phyloP scores from a whole-genome alignment of 2,329 filamentous ascomycete species.

The Botrytis paeoniae region DNA sequence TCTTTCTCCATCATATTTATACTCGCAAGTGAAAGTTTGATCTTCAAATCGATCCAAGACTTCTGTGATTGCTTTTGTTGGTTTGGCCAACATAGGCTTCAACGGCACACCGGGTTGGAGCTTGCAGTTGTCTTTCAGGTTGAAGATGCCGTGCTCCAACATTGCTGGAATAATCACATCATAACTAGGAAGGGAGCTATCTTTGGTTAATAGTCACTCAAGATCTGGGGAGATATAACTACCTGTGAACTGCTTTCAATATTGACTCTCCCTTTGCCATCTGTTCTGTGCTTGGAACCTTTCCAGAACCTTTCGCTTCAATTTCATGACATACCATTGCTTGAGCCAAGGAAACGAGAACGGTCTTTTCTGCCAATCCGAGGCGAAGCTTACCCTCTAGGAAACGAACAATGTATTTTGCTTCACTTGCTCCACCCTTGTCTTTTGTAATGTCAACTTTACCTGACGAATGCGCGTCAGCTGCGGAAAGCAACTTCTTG shows the following conservation, averaged over 20 bases:
- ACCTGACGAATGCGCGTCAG: constrained; percentile 68
- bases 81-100: constrained; percentile 98
- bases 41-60: constrained; percentile 94
- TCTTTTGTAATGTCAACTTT: constrained; percentile 89
- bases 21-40: constrained; percentile 96
- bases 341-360: constrained; percentile 85
- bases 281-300: constrained; percentile 69
- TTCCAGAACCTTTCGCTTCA: constrained; percentile 58
- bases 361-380: constrained; percentile 86
- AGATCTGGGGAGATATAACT: constrained; percentile 29
- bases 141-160: constrained; percentile 79
- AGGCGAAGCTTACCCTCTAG: constrained; percentile 91
- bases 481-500: constrained; percentile 92
- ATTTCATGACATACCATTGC: constrained; percentile 83
- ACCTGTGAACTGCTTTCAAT: constrained; percentile 89
- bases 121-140: constrained; percentile 81
- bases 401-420: constrained; percentile 90
- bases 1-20: constrained; percentile 97
- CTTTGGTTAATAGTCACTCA: constrained; percentile 37
- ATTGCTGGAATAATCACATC: constrained; percentile 91
- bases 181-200: constrained; percentile 90
- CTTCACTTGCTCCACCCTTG: constrained; percentile 90
- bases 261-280: constrained; percentile 79
- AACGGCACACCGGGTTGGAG: constrained; percentile 89
- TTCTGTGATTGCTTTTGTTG: constrained; percentile 96